Conservation (phyloP, 2,329 filamentous ascomycete genomes). For the Aspergillus sp. region DNA sequence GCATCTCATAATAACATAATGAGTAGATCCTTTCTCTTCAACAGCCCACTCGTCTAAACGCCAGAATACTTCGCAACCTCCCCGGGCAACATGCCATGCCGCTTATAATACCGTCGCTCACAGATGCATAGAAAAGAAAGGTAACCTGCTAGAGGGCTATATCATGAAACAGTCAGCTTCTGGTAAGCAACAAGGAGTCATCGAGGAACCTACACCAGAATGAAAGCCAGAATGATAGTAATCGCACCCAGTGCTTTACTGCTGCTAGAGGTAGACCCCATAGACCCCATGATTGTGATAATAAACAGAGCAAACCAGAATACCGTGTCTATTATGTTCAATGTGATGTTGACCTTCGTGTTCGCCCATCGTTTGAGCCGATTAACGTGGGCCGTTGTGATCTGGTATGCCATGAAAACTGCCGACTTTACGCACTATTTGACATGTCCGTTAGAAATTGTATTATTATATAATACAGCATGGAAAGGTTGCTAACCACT, state of each 20-base stretch:
- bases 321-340: conserved; percentile 25
- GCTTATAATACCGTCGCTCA: too few relatives aligned
- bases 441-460: neutral
- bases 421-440: conserved; percentile 19
- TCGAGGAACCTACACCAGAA: neutral
- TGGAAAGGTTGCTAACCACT: conserved; percentile 6
- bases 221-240: conserved; percentile 13
- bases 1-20: too few relatives aligned
- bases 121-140: too few relatives aligned
- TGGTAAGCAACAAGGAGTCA: too few relatives aligned
- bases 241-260: conserved; percentile 22
- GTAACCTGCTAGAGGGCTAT: too few relatives aligned
- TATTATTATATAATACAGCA: neutral
- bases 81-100: too few relatives aligned
- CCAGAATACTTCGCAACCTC: too few relatives aligned
- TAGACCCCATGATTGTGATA: conserved; percentile 21
- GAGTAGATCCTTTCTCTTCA: too few relatives aligned
- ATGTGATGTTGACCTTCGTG: conserved; percentile 20
- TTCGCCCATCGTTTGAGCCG: conserved; percentile 25
- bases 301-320: conserved; percentile 28
- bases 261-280: conserved; percentile 7
- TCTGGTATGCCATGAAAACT: conserved; percentile 24
- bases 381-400: conserved; percentile 16
- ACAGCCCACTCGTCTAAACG: too few relatives aligned
- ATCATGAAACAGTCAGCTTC: too few relatives aligned